Conservation (phyloP, 2,329 filamentous ascomycete genomes). For the Cadophora gregata region DNA sequence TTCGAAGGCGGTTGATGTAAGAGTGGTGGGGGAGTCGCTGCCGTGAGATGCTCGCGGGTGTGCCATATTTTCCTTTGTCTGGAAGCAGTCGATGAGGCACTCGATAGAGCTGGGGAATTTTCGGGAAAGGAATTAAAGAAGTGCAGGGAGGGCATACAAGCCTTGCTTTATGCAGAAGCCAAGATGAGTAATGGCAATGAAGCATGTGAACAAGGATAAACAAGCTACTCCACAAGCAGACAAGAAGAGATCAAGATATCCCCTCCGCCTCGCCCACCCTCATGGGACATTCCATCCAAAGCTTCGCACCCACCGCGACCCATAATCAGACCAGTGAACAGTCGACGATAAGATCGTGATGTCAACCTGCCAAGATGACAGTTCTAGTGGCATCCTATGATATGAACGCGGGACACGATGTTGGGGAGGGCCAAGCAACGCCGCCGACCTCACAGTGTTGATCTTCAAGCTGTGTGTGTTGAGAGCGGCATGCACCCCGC, state of each 20-base stretch:
- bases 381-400: not conserved
- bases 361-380: constrained; percentile 8
- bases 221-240: not conserved
- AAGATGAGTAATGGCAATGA: constrained; percentile 1
- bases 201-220: not conserved
- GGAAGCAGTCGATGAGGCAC: no score
- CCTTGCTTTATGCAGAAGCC: not conserved
- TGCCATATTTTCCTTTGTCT: not conserved
- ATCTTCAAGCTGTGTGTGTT: constrained; percentile 8
- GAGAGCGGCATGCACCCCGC: not conserved
- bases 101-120: not conserved
- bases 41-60: not conserved
- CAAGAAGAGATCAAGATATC: not conserved
- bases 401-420: not conserved
- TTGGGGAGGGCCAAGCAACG: constrained; percentile 3
- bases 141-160: not conserved
- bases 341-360: not conserved
- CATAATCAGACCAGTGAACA: not conserved
- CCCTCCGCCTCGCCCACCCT: not conserved
- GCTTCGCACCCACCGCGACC: not conserved
- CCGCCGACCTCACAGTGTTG: constrained; percentile 9
- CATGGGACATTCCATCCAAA: not conserved
- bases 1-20: not conserved
- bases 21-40: not conserved
- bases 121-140: not conserved